Evolutionary conservation across 2,329 filamentous ascomycete species (phyloP).

Genomic region (Fusarium siculi): DNA sequence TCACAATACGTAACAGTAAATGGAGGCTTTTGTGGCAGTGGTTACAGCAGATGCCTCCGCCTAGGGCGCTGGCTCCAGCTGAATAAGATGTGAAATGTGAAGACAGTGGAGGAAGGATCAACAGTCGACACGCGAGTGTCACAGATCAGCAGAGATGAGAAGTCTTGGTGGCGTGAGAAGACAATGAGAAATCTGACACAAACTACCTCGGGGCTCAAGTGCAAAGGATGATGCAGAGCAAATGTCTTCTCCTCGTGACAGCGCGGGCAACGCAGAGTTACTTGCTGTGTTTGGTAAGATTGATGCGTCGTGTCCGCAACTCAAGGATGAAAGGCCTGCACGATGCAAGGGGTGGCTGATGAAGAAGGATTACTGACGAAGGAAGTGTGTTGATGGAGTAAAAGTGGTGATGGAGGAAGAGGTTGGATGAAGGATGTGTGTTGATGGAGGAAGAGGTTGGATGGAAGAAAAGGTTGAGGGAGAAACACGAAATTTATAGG

Average conservation of each 20-base stretch:
- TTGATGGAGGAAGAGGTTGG: neutral
- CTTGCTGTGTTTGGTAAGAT: neutral
- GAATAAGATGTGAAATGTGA: neutral
- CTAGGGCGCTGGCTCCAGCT: too few relatives aligned
- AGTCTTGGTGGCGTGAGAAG: neutral
- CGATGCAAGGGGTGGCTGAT: neutral
- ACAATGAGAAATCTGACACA: neutral
- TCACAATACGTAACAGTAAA: rapidly evolving
- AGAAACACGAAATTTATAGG: neutral
- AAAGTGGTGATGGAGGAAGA: neutral
- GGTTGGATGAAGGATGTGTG: neutral
- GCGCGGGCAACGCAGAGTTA: rapidly evolving
- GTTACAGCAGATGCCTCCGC: too few relatives aligned
- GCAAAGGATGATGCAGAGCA: neutral
- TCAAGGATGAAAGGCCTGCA: too few relatives aligned
- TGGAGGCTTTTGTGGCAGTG: neutral
- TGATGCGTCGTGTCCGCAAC: too few relatives aligned
- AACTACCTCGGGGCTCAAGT: neutral
- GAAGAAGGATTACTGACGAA: neutral
- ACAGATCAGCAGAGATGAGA: neutral
- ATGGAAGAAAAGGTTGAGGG: neutral
- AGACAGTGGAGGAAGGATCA: neutral
- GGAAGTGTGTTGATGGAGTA: neutral
- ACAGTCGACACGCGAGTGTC: too few relatives aligned
- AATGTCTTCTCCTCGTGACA: neutral